Percentiles rank a stretch among this genome's conserved stretches.
phyloP scores from a whole-genome alignment of 1,139 yeast genomes.

The Suhomyces chickasaworum region DNA sequence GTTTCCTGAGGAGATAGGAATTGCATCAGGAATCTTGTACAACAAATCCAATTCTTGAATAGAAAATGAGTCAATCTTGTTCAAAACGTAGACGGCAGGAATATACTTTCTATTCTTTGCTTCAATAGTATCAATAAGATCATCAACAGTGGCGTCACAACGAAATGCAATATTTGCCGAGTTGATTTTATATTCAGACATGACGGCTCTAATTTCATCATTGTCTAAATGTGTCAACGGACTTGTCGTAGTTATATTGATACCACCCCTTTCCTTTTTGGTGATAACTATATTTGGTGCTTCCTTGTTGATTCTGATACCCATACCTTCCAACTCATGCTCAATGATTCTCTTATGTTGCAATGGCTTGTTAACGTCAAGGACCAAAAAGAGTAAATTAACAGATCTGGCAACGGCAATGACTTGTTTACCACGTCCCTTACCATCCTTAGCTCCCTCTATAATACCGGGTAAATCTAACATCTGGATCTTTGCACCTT shows the following conservation, averaged over 20 bases:
- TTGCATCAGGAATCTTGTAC: slow-evolving; percentile 92
- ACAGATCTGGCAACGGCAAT: slow-evolving; percentile 98
- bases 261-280: slow-evolving; percentile 94
- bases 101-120: slow-evolving; percentile 87
- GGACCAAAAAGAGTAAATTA: slow-evolving; percentile 84
- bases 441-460: slow-evolving; percentile 98
- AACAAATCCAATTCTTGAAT: slow-evolving; percentile 88
- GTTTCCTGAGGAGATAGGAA: slow-evolving; percentile 91
- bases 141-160: slow-evolving; percentile 97
- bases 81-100: slow-evolving; percentile 91
- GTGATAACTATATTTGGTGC: slow-evolving; percentile 92
- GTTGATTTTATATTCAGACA: slow-evolving; percentile 91
- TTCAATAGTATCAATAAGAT: slow-evolving; percentile 90
- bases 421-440: slow-evolving; percentile 98
- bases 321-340: slow-evolving; percentile 94
- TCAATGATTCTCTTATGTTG: slow-evolving; percentile 93
- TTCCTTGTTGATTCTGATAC: slow-evolving; percentile 85
- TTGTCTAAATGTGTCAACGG: slow-evolving; percentile 88
- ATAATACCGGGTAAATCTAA: slow-evolving; percentile 97
- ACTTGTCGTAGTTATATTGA: slow-evolving; percentile 88
- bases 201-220: slow-evolving; percentile 93
- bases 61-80: slow-evolving; percentile 93
- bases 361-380: slow-evolving; percentile 94
- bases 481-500: slow-evolving; percentile 98
- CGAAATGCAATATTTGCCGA: slow-evolving; percentile 97